These are phyloP conservation scores for Talaromyces sp. DNA, from an alignment of 2,329 filamentous ascomycete genomes.

Conservation along the genomic window DNA sequence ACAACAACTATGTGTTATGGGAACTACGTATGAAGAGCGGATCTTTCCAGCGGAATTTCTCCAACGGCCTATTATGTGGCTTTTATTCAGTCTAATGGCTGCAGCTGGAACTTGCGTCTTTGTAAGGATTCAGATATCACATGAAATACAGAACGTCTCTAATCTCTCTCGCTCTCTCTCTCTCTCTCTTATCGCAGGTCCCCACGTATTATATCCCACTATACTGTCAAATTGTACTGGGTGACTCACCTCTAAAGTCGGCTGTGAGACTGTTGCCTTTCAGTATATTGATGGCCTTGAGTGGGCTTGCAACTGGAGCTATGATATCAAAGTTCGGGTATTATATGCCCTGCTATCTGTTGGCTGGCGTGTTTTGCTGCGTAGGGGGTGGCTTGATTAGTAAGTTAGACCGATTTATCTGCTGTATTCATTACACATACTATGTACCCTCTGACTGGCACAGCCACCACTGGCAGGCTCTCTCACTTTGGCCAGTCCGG, in stretches of 20 bases:
- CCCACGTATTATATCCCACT: slow-evolving; percentile 21
- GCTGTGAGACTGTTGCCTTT: slow-evolving; percentile 24
- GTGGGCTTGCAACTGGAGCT: slow-evolving; percentile 12
- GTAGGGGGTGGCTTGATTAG: slow-evolving; percentile 21
- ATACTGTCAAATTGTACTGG: slow-evolving; percentile 22
- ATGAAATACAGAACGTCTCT: background rate
- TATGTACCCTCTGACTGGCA: too few species aligned
- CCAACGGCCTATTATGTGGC: slow-evolving; percentile 9
- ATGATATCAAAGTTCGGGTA: slow-evolving; percentile 19
- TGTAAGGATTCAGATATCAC: slow-evolving; percentile 12
- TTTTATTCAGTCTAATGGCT: slow-evolving; percentile 11
- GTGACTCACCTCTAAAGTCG: slow-evolving; percentile 17
- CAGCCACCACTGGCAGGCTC: background rate
- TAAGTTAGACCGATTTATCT: background rate
- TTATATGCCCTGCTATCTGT: slow-evolving; percentile 24
- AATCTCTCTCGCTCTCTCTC: too few species aligned
- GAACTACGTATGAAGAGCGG: slow-evolving; percentile 8
- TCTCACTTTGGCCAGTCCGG: too few species aligned
- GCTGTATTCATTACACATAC: background rate
- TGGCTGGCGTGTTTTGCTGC: slow-evolving; percentile 11
- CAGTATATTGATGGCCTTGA: slow-evolving; percentile 24
- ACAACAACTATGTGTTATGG: slow-evolving; percentile 32
- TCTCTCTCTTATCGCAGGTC: too few species aligned
- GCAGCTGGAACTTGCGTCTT: slow-evolving; percentile 15
- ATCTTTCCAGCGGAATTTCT: slow-evolving; percentile 18